phyloP scores from a whole-genome alignment of 2,329 filamentous ascomycete species.

The Sporothrix schenckii region DNA sequence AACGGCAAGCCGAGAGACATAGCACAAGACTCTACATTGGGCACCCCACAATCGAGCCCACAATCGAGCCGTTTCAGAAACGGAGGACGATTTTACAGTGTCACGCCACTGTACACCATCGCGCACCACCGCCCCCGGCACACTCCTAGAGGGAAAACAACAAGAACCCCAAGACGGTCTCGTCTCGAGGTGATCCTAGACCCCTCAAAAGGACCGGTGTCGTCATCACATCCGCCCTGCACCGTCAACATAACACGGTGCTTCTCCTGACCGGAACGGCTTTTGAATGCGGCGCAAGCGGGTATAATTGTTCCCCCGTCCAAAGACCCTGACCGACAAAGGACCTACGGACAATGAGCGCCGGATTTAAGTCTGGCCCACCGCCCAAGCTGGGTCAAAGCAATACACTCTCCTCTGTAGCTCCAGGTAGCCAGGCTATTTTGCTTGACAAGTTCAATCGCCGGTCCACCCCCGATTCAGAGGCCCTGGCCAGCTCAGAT shows the following conservation, averaged over 20 bases:
- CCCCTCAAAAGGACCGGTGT: conserved; percentile 6
- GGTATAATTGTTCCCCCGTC: conserved; percentile 15
- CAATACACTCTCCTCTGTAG: conserved; percentile 47
- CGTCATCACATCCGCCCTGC: not conserved
- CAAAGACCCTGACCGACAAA: conserved; percentile 10
- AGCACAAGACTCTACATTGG: conserved; percentile 1
- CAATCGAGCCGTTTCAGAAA: conserved; percentile 28
- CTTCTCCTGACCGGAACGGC: conserved; percentile 25
- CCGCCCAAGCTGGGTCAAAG: conserved; percentile 56
- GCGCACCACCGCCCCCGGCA: not conserved
- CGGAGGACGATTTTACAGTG: conserved; percentile 24
- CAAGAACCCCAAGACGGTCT: not conserved
- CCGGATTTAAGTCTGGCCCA: conserved; percentile 55
- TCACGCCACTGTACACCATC: conserved; percentile 28
- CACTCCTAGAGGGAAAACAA: not conserved
- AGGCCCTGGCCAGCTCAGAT: conserved; percentile 90
- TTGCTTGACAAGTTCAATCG: conserved; percentile 77
- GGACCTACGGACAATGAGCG: conserved; percentile 52
- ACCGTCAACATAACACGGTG: not conserved
- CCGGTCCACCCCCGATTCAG: conserved; percentile 89
- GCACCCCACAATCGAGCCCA: conserved; percentile 24
- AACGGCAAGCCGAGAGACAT: conserved; percentile 20
- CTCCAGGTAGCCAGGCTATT: conserved; percentile 64
- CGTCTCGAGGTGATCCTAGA: not conserved
- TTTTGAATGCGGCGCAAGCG: conserved; percentile 33